Conservation (phyloP, 2,329 filamentous ascomycete genomes). For the Chrysosphaeria jannelii region DNA sequence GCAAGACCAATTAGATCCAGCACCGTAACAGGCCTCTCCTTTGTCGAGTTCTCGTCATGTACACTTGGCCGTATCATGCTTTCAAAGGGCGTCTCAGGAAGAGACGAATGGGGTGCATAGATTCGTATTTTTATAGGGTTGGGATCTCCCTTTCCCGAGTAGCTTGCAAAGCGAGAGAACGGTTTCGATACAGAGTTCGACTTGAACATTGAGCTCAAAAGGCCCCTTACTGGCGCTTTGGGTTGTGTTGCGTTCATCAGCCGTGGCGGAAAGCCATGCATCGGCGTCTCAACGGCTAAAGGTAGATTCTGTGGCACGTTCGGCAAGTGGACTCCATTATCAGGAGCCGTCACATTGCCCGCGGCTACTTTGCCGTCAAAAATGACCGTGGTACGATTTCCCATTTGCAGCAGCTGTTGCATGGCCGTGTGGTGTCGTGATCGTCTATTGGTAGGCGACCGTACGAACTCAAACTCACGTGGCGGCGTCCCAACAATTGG, state of each 20-base stretch:
- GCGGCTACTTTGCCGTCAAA: too few relatives aligned
- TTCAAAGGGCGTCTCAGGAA: constrained; percentile 33
- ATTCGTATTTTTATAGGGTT: constrained; percentile 50
- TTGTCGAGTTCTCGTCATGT: constrained; percentile 28
- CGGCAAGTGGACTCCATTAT: too few relatives aligned
- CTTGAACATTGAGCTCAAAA: too few relatives aligned
- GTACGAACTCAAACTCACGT: constrained; percentile 20
- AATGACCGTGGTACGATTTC: too few relatives aligned
- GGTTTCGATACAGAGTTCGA: constrained; percentile 38
- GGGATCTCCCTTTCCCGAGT: constrained; percentile 50
- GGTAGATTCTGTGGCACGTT: too few relatives aligned
- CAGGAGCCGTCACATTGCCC: too few relatives aligned
- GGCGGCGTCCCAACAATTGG: constrained; percentile 26
- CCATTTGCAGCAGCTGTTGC: constrained; percentile 26
- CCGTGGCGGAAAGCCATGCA: constrained; percentile 36
- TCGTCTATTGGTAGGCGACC: constrained; percentile 32
- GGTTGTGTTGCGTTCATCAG: constrained; percentile 34
- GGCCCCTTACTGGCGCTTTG: too few relatives aligned
- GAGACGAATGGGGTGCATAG: constrained; percentile 40
- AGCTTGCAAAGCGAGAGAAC: constrained; percentile 45
- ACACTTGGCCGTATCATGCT: constrained; percentile 40
- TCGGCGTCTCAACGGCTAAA: too few relatives aligned
- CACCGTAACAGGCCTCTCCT: constrained; percentile 34
- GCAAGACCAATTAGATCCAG: constrained; percentile 58
- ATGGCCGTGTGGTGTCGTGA: constrained; percentile 25